These are phyloP conservation scores for Madurella mycetomatis DNA, from an alignment of 2,329 filamentous ascomycete species.

Conservation along the genomic window DNA sequence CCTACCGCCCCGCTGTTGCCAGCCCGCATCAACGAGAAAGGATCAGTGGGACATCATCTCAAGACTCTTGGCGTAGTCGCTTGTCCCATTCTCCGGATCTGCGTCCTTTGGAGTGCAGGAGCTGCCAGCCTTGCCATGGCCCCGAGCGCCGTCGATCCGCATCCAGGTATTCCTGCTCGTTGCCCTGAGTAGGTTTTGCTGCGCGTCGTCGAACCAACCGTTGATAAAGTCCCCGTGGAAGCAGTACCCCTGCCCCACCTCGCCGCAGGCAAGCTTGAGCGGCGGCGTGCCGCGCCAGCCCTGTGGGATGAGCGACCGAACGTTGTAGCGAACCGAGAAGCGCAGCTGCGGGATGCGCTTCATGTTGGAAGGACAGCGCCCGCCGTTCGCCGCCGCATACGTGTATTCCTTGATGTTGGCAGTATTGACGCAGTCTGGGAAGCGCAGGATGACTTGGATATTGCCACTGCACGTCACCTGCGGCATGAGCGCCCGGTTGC, in stretches of 20 bases:
- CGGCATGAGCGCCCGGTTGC: constrained; percentile 31
- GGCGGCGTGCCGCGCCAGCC: constrained; percentile 43
- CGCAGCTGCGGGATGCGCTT: constrained; percentile 43
- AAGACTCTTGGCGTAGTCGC: constrained; percentile 40
- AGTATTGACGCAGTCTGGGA: constrained; percentile 40
- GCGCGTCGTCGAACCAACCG: constrained; percentile 39
- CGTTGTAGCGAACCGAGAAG: constrained; percentile 43
- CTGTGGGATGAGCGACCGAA: constrained; percentile 37
- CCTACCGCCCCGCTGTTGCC: too few relatives aligned
- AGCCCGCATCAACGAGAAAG: too few relatives aligned
- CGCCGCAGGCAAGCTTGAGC: constrained; percentile 38
- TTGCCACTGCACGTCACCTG: constrained; percentile 38
- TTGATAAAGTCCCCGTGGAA: constrained; percentile 44
- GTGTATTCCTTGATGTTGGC: constrained; percentile 28
- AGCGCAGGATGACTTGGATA: constrained; percentile 40
- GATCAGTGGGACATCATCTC: constrained; percentile 28
- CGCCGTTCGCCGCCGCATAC: constrained; percentile 20
- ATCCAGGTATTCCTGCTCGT: constrained; percentile 31
- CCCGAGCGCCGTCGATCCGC: constrained; percentile 32
- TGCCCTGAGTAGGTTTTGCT: constrained; percentile 35
- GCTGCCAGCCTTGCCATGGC: constrained; percentile 35
- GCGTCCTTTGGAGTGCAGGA: constrained; percentile 39
- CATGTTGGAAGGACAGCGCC: constrained; percentile 37
- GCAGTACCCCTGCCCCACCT: constrained; percentile 34
- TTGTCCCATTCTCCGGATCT: constrained; percentile 34